Evolutionary conservation across 1,284 basidiomycete species (phyloP).

Genomic region (Erythrobasidium hasegawianum): DNA sequence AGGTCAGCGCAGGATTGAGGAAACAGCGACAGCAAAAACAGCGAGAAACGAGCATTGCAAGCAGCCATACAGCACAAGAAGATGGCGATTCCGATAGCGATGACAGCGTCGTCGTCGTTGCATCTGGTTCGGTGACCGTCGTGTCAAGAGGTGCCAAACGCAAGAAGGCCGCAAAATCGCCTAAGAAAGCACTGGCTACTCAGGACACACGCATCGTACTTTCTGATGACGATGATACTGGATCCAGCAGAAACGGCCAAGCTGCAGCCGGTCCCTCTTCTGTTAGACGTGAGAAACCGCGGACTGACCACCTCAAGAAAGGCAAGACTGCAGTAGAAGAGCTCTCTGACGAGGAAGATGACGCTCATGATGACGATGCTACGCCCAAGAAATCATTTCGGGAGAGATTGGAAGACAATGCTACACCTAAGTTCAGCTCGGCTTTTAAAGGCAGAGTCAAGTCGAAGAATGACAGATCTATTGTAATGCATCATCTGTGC

Average conservation of each 20-base stretch:
- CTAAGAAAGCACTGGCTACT: background rate
- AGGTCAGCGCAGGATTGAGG: background rate
- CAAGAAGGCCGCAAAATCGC: no score
- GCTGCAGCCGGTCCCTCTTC: no score
- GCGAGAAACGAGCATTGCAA: slow-evolving; percentile 8
- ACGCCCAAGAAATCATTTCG: background rate
- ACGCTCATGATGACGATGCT: background rate
- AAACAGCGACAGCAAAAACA: slow-evolving; percentile 3
- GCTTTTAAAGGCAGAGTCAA: slow-evolving; percentile 12
- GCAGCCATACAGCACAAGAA: no score
- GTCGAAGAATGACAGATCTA: background rate
- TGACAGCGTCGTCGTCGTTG: slow-evolving; percentile 1
- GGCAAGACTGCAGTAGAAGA: background rate
- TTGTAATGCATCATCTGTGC: background rate
- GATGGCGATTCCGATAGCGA: background rate
- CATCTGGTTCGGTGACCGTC: background rate
- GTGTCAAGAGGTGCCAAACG: background rate
- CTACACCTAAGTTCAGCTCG: slow-evolving; percentile 14
- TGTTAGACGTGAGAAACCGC: background rate
- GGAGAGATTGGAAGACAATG: slow-evolving; percentile 12
- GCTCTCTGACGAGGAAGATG: background rate
- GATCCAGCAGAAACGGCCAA: background rate
- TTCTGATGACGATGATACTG: no score
- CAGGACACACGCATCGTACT: no score
- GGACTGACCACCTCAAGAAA: background rate